A percentile compares a stretch with the other conserved stretches of the same genome.
Evolutionary conservation across 2,329 filamentous ascomycete species (phyloP).

Genomic region (Massarina eburnea): DNA sequence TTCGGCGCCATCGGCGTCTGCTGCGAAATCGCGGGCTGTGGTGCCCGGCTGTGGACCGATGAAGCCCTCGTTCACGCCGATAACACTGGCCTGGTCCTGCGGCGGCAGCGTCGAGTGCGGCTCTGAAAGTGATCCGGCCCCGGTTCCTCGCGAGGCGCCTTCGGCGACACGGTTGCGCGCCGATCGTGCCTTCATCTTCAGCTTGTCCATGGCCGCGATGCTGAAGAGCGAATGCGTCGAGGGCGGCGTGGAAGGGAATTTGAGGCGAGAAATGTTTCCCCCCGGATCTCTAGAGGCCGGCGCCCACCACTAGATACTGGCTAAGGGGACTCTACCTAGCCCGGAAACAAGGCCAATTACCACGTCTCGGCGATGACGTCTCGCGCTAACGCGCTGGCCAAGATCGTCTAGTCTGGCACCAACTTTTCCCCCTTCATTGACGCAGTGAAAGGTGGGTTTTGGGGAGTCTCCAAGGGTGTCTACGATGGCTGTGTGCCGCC

Average conservation of each 20-base stretch:
- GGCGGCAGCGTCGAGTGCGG: conserved; percentile 31
- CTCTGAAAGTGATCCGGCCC: conserved; percentile 27
- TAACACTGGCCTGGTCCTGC: conserved; percentile 35
- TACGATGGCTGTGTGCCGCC: too few relatives aligned
- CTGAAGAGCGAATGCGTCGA: not conserved
- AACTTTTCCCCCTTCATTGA: too few relatives aligned
- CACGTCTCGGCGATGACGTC: conserved; percentile 10
- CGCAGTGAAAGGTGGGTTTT: too few relatives aligned
- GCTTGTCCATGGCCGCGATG: conserved; percentile 32
- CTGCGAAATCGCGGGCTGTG: conserved; percentile 38
- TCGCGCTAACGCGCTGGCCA: conserved; percentile 4
- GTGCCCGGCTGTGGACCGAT: conserved; percentile 30
- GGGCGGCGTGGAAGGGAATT: not conserved
- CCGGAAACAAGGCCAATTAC: not conserved
- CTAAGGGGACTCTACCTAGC: not conserved
- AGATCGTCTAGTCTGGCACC: not conserved
- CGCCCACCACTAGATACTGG: not conserved
- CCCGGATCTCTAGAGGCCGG: not conserved
- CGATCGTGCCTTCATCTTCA: conserved; percentile 36
- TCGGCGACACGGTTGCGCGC: conserved; percentile 37
- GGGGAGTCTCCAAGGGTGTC: too few relatives aligned
- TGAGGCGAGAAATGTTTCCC: not conserved
- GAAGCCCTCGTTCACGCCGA: conserved; percentile 36
- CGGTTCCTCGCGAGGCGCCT: conserved; percentile 27
- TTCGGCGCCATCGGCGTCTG: conserved; percentile 14